Evolutionary conservation across 148 eudicot species (phyloP), one percentile per base, ranked within the genome.

Genomic region (Rhododendron simsii): DNA sequence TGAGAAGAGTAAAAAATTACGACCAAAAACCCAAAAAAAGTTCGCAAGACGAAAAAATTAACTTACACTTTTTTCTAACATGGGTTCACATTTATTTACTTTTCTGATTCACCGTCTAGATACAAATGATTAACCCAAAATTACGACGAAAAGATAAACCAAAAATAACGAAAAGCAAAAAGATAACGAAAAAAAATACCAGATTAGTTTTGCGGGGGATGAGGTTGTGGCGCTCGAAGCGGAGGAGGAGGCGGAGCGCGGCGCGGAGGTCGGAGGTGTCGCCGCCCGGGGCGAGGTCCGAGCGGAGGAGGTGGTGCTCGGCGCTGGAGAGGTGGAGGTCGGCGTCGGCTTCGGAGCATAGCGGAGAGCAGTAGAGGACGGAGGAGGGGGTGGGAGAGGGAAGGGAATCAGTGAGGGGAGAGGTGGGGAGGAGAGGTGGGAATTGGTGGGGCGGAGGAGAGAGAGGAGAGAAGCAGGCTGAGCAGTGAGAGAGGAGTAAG

Each of bases 211-310:
- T 69, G 16, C 76, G 47, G 48, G 79, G 53, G 7, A 81, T 47
- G 12, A 55, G 69, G 47, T 33, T n/a, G 79, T 48, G 71, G 5
- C n/a, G 83, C 30, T 84, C 90, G 65, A 91, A 76, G 77, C 21
- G 84, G 88, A 33, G 86, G 83, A 92, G 88, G 73, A 93, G 92
- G 87, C 95, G 96, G 87, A 93, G 95, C 75, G 95, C 88, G 89
- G 90, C 88, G 81, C 96, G 95, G 74, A 95, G 91, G 75, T 93
- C 94, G 88, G 96, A 82, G 83, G 94, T 88, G 83, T 87, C 91
- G 15, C 76, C 6, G 35, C 39, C 16, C 84, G 87, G 78, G 69
- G 87, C 69, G 65, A 87, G 84, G 85, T 35, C 63, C 39, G 85
- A 90, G 81, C 55, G 83, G 86, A 86, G 80, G 83, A 92, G 93